Evolutionary conservation across 352 stramenopile species (phyloP), one percentile per base, ranked within the genome.

Genomic region (Globisporangium paroecandrum): DNA sequence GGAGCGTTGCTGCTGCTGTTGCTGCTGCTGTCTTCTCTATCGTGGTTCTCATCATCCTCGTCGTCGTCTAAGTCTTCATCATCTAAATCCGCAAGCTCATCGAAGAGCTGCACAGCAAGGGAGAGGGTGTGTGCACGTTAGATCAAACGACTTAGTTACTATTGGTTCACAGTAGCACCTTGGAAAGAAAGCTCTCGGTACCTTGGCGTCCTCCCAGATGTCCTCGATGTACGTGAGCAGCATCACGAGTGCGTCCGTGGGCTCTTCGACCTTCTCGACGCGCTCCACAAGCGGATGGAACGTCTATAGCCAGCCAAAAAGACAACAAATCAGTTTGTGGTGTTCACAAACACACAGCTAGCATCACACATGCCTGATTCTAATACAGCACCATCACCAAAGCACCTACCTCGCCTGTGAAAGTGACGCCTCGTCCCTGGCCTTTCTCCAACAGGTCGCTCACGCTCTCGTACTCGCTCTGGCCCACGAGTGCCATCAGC

Each of bases 171-270:
- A 59, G 9, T 41, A 7, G 51, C 43, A 32, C 27, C 36, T 43
- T 43, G 36, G 13, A 18, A 43, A 43, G 2, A 43, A 43, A 43
- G 10, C 36, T 15, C 4, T 55, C 10, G 38, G 53, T 49, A 89
- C 80, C 76, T 88, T 87, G 75, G 79, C 81, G 57, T 90, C 84
- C 32, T 82, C 76, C 84, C 83, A 90, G 24, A 75, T 75, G 29
- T 89, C 73, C 36, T 93, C 84, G 5, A 93, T 70, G 66, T 89
- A 89, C 8, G 73, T 73, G 2, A 90, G 58, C 38, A 93, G 85
- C 56, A 71, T 74, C 34, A 87, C 78, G 32, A 89, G 74, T 57
- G 79, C 81, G 61, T 89, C 80, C 5, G 74, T 82, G 29, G 77
- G 78, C 20, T 81, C 63, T 9, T 83, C 70, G 47, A 89, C 76